These are phyloP conservation scores for Omphalotus guepiniiformis DNA, from an alignment of 768 basidiomycete genomes.

Conservation along the genomic window DNA sequence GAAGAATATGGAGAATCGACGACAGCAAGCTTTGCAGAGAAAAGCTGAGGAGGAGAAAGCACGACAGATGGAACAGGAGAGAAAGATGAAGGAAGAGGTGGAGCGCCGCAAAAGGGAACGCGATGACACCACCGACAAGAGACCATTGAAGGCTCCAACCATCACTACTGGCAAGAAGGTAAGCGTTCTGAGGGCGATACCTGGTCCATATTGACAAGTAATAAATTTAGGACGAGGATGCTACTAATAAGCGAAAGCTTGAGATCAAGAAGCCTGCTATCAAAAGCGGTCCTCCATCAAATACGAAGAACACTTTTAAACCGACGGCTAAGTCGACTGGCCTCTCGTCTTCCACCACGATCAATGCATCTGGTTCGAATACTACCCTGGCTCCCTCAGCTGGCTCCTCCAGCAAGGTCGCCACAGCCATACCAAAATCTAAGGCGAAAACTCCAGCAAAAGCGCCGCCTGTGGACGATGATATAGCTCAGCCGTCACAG, in stretches of 20 bases:
- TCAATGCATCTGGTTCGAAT: constrained; percentile 34
- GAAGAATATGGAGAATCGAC: constrained; percentile 79
- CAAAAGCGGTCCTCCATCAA: constrained; percentile 12
- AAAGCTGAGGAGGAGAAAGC: constrained; percentile 78
- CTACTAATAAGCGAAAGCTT: constrained; percentile 67
- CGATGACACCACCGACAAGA: constrained; percentile 72
- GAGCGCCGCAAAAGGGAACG: constrained; percentile 81
- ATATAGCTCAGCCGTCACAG: constrained; percentile 56
- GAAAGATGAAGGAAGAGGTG: constrained; percentile 65
- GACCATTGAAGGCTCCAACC: constrained; percentile 43
- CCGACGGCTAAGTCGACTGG: constrained; percentile 51
- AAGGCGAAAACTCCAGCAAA: constrained; percentile 20
- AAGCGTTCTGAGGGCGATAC: not conserved
- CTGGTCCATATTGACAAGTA: constrained; percentile 4
- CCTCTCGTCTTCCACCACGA: constrained; percentile 37
- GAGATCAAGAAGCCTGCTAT: constrained; percentile 51
- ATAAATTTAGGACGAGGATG: constrained; percentile 57
- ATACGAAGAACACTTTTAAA: constrained; percentile 12
- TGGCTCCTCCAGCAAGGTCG: constrained; percentile 17
- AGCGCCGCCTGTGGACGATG: constrained; percentile 39
- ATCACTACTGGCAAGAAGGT: constrained; percentile 50
- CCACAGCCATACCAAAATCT: not conserved
- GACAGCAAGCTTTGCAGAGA: constrained; percentile 64
- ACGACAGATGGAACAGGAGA: constrained; percentile 61
- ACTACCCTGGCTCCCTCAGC: constrained; percentile 22